These are phyloP conservation scores for Mucuna pruriens DNA, from an alignment of 306 rosid species.

Conservation along the genomic window DNA sequence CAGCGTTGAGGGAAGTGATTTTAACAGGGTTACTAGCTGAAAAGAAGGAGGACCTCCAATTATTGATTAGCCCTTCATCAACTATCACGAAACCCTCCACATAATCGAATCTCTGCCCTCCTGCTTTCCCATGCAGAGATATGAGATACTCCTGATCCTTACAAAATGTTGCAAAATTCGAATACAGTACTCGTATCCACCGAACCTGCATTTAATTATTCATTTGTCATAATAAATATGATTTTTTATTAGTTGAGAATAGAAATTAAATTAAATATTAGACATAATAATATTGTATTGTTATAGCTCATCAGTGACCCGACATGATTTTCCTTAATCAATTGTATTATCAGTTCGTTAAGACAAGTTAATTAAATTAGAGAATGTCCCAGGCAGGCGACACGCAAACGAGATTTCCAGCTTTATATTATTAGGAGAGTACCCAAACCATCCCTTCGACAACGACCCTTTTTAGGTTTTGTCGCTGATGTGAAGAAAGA, in stretches of 20 bases:
- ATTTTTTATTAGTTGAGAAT: too few relatives aligned
- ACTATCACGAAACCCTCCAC: conserved; percentile 96
- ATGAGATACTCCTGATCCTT: conserved; percentile 86
- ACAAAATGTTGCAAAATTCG: conserved; percentile 70
- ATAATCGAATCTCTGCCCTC: conserved; percentile 73
- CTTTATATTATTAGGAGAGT: conserved; percentile 29
- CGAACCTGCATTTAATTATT: conserved; percentile 65
- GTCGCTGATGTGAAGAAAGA: conserved; percentile 37
- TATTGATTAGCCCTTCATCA: conserved; percentile 87
- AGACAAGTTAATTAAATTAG: background rate
- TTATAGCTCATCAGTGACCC: too few relatives aligned
- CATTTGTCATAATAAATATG: too few relatives aligned
- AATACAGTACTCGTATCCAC: conserved; percentile 90
- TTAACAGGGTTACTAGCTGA: conserved; percentile 84
- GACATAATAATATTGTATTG: too few relatives aligned
- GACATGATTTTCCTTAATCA: background rate
- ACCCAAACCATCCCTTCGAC: conserved; percentile 29
- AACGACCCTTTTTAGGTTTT: conserved; percentile 47
- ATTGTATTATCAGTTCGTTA: background rate
- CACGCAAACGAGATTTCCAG: conserved; percentile 56
- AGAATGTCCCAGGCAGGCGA: background rate
- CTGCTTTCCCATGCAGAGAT: conserved; percentile 70
- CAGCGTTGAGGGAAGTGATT: conserved; percentile 64
- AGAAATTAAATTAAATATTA: too few relatives aligned
- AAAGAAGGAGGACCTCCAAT: conserved; percentile 96